phyloP scores from a whole-genome alignment of 345 rosid genomes.

The Sonneratia caseolaris region DNA sequence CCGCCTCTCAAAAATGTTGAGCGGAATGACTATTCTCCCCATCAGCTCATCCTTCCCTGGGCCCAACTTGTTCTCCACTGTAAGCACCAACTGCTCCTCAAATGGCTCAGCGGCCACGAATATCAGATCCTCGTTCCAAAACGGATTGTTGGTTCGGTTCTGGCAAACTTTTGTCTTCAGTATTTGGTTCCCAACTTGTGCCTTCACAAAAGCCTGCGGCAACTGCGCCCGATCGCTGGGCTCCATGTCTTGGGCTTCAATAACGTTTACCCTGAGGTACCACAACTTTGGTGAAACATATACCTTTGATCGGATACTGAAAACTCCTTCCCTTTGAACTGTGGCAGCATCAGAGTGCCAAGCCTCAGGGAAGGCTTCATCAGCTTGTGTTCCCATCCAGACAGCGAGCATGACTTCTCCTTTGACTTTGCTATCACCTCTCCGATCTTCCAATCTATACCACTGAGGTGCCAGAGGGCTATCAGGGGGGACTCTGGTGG shows the following conservation, averaged over 20 bases:
- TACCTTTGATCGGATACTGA: constrained; percentile 68
- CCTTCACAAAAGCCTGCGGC: constrained; percentile 74
- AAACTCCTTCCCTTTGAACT: constrained; percentile 69
- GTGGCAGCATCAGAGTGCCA: constrained; percentile 87
- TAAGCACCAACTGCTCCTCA: constrained; percentile 58
- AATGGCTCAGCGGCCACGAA: constrained; percentile 95
- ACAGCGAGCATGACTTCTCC: constrained; percentile 91
- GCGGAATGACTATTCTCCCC: constrained; percentile 56
- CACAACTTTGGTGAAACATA: constrained; percentile 86
- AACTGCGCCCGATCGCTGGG: constrained; percentile 52
- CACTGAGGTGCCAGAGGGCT: constrained; percentile 95
- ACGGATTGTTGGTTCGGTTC: constrained; percentile 44
- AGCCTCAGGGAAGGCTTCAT: constrained; percentile 90
- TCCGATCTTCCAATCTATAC: constrained; percentile 62
- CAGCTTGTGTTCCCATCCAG: constrained; percentile 96
- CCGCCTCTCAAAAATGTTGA: constrained; percentile 52
- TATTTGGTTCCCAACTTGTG: constrained; percentile 66
- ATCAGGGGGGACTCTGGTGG: constrained; percentile 94
- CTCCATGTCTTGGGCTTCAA: constrained; percentile 81
- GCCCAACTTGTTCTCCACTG: constrained; percentile 50
- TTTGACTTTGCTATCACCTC: constrained; percentile 46
- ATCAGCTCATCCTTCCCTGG: constrained; percentile 62
- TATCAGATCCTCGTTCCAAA: constrained; percentile 86
- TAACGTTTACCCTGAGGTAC: constrained; percentile 80
- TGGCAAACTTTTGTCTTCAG: constrained; percentile 65